Conservation (phyloP, 805 yeast species). For the Ogataea haglerorum region DNA sequence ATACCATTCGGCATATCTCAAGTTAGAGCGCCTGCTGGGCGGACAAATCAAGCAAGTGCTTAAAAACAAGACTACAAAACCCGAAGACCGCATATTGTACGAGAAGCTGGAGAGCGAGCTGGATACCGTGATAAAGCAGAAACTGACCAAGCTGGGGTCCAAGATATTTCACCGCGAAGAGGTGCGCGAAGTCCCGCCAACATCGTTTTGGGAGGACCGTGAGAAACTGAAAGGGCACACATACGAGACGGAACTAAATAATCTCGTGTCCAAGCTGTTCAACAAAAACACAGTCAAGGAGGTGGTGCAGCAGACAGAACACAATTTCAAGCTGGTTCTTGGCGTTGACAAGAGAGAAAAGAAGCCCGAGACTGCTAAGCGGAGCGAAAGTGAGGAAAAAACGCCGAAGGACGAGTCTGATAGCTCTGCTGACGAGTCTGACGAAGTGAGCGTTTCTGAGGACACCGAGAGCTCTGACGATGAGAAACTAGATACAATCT, state of each 20-base stretch:
- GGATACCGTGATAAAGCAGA: slow-evolving; percentile 21
- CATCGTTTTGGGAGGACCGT: slow-evolving; percentile 29
- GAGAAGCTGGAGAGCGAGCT: slow-evolving; percentile 14
- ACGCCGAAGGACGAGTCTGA: background rate
- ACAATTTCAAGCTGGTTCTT: slow-evolving; percentile 25
- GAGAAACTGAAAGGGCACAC: slow-evolving; percentile 35
- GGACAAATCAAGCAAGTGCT: slow-evolving; percentile 21
- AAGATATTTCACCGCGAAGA: slow-evolving; percentile 21
- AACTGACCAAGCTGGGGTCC: slow-evolving; percentile 22
- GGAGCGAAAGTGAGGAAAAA: slow-evolving; percentile 21
- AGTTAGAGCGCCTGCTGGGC: slow-evolving; percentile 38
- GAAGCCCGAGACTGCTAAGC: slow-evolving; percentile 6
- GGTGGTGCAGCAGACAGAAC: slow-evolving; percentile 24
- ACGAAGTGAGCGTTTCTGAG: slow-evolving; percentile 21
- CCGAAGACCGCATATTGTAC: slow-evolving; percentile 1
- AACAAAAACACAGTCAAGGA: slow-evolving; percentile 40
- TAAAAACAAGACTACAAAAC: slow-evolving; percentile 13
- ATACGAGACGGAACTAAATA: slow-evolving; percentile 43
- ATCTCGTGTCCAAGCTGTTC: slow-evolving; percentile 45
- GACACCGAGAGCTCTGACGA: slow-evolving; percentile 9
- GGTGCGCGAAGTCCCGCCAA: slow-evolving; percentile 25
- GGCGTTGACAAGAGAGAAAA: slow-evolving; percentile 30
- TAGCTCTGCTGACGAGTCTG: slow-evolving; percentile 1
- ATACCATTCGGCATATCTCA: slow-evolving; percentile 42
- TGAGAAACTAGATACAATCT: slow-evolving; percentile 20